Evolutionary conservation across 2,329 filamentous ascomycete species (phyloP), one percentile per base, ranked within the genome.

Genomic region (Macroventuria anomochaeta): DNA sequence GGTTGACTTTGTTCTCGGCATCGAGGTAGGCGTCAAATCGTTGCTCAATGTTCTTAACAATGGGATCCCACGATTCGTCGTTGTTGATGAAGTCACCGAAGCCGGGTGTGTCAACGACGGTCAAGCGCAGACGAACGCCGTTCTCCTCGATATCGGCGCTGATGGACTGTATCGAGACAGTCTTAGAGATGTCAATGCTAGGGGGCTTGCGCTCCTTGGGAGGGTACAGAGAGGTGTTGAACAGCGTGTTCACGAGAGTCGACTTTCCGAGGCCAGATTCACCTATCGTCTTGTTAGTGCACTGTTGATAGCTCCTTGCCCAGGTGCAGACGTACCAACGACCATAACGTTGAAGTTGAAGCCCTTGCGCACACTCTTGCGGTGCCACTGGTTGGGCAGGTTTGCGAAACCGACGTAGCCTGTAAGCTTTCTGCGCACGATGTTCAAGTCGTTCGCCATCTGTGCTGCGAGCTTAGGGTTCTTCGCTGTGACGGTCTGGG

Each of bases 341-440:
- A 99, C 95, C 95, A 99, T 99, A 68, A 99, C 95, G 76, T 99
- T 99, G 85, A 99, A 99, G 86, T 97, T 99, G 86, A 99, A 99
- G 59, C 95, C 95, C 81, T 99, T 99, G 76, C 95, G 91, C 72
- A 99, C 95, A 86, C 93, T 97, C 89, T 99, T 99, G 79, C 95
- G 93, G 84, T 99, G 95, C 95, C 95, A 99, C 81, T 99, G 95
- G 82, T 99, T 99, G 62, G 95, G 95, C 75, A 99, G 81, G 78
- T 99, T 99, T 77, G 95, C 95, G 74, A 99, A 99, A 64, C 95
- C 95, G 72, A 99, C 95, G 72, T 97, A 99, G 74, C 95, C 95
- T 43, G 95, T 97, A 75, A 99, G 83, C 84, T 99, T 99, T 79
- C 95, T 87, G 79, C 95, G 91, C 70, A 99, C 93, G 76, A 99